Evolutionary conservation across 306 rosid genomes (phyloP), one percentile per base, ranked within the genome.

Genomic region (Cucurbita maxima): DNA sequence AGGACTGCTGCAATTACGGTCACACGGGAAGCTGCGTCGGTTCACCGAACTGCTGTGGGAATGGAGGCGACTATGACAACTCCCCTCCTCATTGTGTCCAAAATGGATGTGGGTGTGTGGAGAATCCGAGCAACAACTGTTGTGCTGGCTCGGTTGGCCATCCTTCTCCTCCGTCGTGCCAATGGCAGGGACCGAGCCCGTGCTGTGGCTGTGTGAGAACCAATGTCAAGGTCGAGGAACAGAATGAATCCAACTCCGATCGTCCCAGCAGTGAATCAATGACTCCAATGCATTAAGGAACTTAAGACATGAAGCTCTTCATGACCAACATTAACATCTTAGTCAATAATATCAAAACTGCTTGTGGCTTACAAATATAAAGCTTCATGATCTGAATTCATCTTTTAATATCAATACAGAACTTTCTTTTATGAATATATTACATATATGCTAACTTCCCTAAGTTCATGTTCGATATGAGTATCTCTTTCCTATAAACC

Each of bases 321-420:
- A 25, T 30, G 58, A 25, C 58, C 74, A 48, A 14, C 30, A 68
- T 68, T 11, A 25, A 13, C 44, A 37, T 40, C 57, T 15, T 30
- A 48, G 59, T 30, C 45, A 70, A 70, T 48, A 50, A 70, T 50
- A 58, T 51, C 58, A 25, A 50, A 50, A 68, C 14, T 68, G 55
- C 54, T 44, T 19, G 72, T 47, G 52, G 74, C 56, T 68, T 68
- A 58, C 58, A 69, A 70, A 48, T 48, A 68, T 45, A 69, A 70
- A 70, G 74, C 74, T 70, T 30, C 45, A 48, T 30, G 45, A 25
- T 70, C 14, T 15, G 16, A 15, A 19, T 70, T 68, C 40, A 8
- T 15, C 16, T 70, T 70, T 3, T 13, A 50, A 16, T 70, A 50
- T 70, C 58, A 70, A 30, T 70, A 15, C 44, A 12, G 10, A 50